These are phyloP conservation scores for Paramecium pentaurelia DNA, from an alignment of 73 alveolate species.

Conservation along the genomic window DNA sequence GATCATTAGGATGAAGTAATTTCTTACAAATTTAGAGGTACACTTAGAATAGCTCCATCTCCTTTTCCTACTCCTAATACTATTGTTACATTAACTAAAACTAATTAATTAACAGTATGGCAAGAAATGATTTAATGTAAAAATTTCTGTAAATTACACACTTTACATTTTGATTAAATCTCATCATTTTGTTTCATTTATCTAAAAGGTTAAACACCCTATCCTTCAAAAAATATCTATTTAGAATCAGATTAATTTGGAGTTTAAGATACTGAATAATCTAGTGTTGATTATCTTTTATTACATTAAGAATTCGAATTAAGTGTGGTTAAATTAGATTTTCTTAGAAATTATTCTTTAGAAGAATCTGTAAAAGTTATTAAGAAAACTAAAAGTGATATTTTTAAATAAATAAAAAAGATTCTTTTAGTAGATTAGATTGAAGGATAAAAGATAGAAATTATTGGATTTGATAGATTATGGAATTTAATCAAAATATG, in stretches of 20 bases:
- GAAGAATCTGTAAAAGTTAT: background rate
- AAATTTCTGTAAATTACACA: conserved; percentile 30
- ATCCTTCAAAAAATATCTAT: background rate
- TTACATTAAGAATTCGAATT: conserved; percentile 4
- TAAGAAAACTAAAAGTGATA: background rate
- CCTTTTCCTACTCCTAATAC: conserved; percentile 47
- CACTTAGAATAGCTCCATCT: conserved; percentile 31
- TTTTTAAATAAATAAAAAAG: background rate
- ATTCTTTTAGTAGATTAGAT: background rate
- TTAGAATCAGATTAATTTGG: conserved; percentile 11
- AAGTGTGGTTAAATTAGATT: background rate
- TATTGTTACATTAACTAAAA: background rate
- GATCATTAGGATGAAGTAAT: background rate
- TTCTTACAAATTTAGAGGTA: conserved; percentile 18
- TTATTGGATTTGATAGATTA: conserved; percentile 40
- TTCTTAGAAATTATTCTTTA: background rate
- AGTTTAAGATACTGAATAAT: conserved; percentile 2
- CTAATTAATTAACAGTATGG: background rate
- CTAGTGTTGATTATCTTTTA: conserved; percentile 22
- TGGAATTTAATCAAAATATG: background rate
- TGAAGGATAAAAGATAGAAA: conserved; percentile 8
- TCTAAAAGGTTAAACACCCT: background rate
- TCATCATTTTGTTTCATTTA: conserved; percentile 23
- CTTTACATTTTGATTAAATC: background rate
- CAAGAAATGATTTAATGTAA: conserved; percentile 21